A percentile compares a stretch with the other conserved stretches of the same genome.
Conservation (phyloP, 805 yeast species). For the Diddensiella caesifluorescens region DNA sequence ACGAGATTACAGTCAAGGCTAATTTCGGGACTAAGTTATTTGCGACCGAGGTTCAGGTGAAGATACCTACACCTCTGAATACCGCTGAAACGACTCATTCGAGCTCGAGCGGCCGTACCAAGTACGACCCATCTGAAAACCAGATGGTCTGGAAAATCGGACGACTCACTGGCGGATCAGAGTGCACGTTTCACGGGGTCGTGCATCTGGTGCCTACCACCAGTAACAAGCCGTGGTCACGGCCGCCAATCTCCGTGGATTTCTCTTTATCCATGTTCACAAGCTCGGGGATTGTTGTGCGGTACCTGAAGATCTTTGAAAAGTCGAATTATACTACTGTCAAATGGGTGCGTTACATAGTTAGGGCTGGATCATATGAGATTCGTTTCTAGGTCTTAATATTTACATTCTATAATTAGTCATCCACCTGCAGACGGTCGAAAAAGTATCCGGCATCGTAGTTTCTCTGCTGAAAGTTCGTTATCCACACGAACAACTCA, state of each 20-base stretch:
- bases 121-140: conserved; percentile 60
- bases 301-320: conserved; percentile 62
- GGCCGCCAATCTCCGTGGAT: conserved; percentile 68
- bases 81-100: conserved; percentile 42
- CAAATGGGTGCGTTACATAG: conserved; percentile 81
- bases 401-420: too few relatives aligned
- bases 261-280: conserved; percentile 72
- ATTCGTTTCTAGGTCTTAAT: conserved; percentile 61
- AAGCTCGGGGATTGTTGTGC: conserved; percentile 68
- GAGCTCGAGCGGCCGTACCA: conserved; percentile 60
- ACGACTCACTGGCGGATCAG: conserved; percentile 63
- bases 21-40: conserved; percentile 46
- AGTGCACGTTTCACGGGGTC: conserved; percentile 54
- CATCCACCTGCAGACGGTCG: neutral
- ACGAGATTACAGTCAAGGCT: conserved; percentile 58
- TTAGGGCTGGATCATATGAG: conserved; percentile 77
- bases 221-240: conserved; percentile 45
- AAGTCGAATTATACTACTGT: conserved; percentile 59
- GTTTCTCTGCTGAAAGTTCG: conserved; percentile 16
- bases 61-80: conserved; percentile 65
- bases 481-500: conserved; percentile 20
- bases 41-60: conserved; percentile 59
- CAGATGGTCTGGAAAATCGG: conserved; percentile 64
- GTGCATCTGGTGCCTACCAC: conserved; percentile 37
- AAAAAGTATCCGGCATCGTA: conserved; percentile 23